These are phyloP conservation scores for Ophiocordyceps robertsii DNA, from an alignment of 2,329 filamentous ascomycete genomes.

Conservation along the genomic window DNA sequence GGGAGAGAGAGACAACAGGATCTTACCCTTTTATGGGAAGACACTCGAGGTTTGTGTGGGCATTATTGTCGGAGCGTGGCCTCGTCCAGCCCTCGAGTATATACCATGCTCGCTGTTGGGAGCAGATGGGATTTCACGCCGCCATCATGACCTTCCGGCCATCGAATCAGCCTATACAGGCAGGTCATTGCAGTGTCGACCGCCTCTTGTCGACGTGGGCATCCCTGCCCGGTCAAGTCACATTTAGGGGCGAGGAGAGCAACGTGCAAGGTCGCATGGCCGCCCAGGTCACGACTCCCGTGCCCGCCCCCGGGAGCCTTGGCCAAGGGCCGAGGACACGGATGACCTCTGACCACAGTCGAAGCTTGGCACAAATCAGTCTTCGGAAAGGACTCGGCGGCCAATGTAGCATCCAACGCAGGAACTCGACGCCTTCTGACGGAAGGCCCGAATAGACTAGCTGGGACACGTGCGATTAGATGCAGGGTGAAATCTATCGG, in stretches of 20 bases:
- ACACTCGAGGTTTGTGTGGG: background rate
- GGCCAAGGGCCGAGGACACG: background rate
- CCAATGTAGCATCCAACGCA: slow-evolving; percentile 2
- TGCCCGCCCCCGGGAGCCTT: slow-evolving; percentile 2
- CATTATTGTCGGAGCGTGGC: background rate
- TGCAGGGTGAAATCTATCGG: background rate
- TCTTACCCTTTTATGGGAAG: background rate
- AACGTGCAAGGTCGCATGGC: background rate
- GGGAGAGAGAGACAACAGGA: background rate
- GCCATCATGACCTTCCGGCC: background rate
- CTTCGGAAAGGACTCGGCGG: background rate
- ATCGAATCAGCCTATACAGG: slow-evolving; percentile 1
- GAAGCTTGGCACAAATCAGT: background rate
- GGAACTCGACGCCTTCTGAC: slow-evolving; percentile 5
- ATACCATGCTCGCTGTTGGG: background rate
- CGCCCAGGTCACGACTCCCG: slow-evolving; percentile 1
- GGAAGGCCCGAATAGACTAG: slow-evolving; percentile 5
- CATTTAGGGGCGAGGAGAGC: background rate
- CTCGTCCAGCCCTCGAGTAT: background rate
- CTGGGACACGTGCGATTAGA: slow-evolving; percentile 1
- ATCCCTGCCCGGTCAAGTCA: background rate
- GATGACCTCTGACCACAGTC: background rate
- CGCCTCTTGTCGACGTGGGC: background rate
- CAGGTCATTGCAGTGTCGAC: background rate
- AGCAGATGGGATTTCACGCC: background rate